Evolutionary conservation across 108 stramenopile genomes (phyloP).

Genomic region (Cyclotella choctawhatcheeana): DNA sequence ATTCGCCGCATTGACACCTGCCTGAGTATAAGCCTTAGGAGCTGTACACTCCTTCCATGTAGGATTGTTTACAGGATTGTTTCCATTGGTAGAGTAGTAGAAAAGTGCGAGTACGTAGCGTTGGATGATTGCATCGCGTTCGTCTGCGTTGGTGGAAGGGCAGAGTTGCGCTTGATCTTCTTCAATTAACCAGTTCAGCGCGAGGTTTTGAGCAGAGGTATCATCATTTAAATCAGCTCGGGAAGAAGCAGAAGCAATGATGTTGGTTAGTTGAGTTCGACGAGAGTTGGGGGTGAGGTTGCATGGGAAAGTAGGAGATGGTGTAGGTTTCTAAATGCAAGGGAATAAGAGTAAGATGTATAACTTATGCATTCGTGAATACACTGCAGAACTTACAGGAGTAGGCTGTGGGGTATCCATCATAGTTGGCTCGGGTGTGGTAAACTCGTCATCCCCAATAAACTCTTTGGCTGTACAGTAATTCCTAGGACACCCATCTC

Average conservation of each 20-base stretch:
- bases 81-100: constrained; percentile 35
- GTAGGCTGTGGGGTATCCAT: background rate
- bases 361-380: too few species aligned
- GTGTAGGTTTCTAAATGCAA: background rate
- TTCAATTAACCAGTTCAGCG: constrained; percentile 65
- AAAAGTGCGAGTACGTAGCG: constrained; percentile 31
- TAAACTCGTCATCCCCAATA: background rate
- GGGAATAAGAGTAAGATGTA: too few species aligned
- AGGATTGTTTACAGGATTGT: constrained; percentile 5
- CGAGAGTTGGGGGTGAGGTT: constrained; percentile 26
- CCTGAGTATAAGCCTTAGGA: constrained; percentile 39
- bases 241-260: background rate
- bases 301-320: constrained; percentile 21
- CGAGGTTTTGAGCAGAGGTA: constrained; percentile 51
- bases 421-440: background rate
- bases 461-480: constrained; percentile 35
- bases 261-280: constrained; percentile 9
- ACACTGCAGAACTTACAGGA: background rate
- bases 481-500: constrained; percentile 30
- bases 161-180: constrained; percentile 54
- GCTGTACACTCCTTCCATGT: constrained; percentile 69
- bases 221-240: background rate
- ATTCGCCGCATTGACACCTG: constrained; percentile 51
- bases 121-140: constrained; percentile 27
- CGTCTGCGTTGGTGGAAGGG: constrained; percentile 23